phyloP scores from a whole-genome alignment of 2,329 filamentous ascomycete genomes.

The Emergomyces africanus region DNA sequence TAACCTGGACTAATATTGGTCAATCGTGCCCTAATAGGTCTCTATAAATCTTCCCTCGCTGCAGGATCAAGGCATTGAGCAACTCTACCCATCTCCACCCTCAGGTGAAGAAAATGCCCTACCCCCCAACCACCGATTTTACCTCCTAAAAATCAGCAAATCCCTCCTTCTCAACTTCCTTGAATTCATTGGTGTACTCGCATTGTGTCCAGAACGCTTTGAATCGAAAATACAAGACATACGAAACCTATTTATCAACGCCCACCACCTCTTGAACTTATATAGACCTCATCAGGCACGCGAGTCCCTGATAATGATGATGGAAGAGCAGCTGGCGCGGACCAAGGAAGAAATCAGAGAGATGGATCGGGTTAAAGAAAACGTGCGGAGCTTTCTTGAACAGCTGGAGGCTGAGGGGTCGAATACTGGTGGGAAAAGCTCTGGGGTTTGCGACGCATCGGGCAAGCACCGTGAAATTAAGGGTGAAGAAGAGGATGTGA shows the following conservation, averaged over 20 bases:
- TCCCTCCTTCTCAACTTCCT: constrained; percentile 81
- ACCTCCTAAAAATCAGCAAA: constrained; percentile 68
- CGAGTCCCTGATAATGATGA: constrained; percentile 72
- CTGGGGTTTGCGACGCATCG: background rate
- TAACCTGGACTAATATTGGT: background rate
- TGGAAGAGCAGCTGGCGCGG: constrained; percentile 70
- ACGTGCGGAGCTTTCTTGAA: constrained; percentile 39
- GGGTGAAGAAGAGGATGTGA: constrained; percentile 10
- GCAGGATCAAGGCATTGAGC: constrained; percentile 56
- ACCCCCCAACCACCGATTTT: constrained; percentile 39
- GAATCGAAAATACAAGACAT: constrained; percentile 65
- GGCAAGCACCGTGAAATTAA: background rate
- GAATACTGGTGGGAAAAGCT: background rate
- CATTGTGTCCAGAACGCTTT: constrained; percentile 53
- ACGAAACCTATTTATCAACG: constrained; percentile 72
- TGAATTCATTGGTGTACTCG: constrained; percentile 62
- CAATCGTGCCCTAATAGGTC: constrained; percentile 23
- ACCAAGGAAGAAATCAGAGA: constrained; percentile 65
- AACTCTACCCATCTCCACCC: constrained; percentile 47
- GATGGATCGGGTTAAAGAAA: constrained; percentile 60
- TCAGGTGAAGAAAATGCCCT: constrained; percentile 43
- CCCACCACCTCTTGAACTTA: constrained; percentile 86
- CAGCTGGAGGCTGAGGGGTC: constrained; percentile 22
- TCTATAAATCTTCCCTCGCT: constrained; percentile 53
- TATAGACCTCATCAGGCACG: constrained; percentile 88